Evolutionary conservation across 2,329 filamentous ascomycete genomes (phyloP), one percentile per base, ranked within the genome.

Genomic region (Claviceps sorghi): DNA sequence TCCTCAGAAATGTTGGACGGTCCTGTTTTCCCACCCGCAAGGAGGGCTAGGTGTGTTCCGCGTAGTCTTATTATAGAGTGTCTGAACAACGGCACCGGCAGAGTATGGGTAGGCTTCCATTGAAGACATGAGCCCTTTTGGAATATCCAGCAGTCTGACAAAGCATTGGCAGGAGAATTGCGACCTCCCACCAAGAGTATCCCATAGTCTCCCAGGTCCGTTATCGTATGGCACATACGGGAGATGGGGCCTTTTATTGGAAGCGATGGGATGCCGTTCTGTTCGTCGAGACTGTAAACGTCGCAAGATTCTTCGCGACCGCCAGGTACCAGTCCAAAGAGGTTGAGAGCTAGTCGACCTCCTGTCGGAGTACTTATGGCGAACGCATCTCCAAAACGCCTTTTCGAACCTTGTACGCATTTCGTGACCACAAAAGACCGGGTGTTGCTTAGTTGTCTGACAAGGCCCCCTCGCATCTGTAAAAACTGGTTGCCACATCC

Each of bases 181-280:
- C 90, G 78, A 5, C 91, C 91, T 26, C 91, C 90, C 32, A 79
- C 75, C 47, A 95, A 71, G 11, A 96, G 67, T 54, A 75, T 76
- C 17, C 78, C 77, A 22, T 68, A 66, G 36, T 72, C 68, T 1
- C 74, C 76, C 5, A 94, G 63, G 48, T 80, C 72, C 21, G 85
- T 90, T 21, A 89, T 72, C 0, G 86, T 84, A 64, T 93, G 87
- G 59, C 87, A 93, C 73, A 91, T 83, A 45, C 83, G 64, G 11
- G 66, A 59, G 11, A 58, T 53, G 9, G 67, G 67, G 4, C 67
- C 67, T 9, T 52, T 52, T 2, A 58, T 52, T 48, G 60, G 63
- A 49, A 67, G 62, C 43, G 59, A 60, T 48, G 56, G 61, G 56
- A 60, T 40, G 13, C 45, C 30, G 7, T 30, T 52, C 5, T 57